Evolutionary conservation across 495 filamentous ascomycete species (phyloP), one percentile per base, ranked within the genome.

Genomic region (Penicillium pulvis): DNA sequence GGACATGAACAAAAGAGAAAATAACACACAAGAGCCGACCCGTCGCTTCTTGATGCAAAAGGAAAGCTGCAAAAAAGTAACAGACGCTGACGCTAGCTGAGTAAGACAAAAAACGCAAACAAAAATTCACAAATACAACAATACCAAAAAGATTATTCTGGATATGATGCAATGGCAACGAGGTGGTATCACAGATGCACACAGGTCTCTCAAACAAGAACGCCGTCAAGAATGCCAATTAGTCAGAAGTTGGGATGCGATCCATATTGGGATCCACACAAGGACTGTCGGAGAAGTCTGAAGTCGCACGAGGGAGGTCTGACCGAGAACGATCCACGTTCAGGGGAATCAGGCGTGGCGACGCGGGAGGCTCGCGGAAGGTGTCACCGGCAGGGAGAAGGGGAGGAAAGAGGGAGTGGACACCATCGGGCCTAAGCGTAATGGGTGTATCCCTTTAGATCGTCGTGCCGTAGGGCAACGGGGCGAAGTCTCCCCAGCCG

Each of bases 401-500:
- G 28, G 47, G 16, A 8, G 39, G 6, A 16, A 5, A 24, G 51
- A 23, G 20, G 20, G 20, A 50, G 41, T 63, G 57, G 60, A 68
- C 41, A 55, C 42, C 45, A 55, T 62, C 47, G 53, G 36, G 57
- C 53, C 56, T 41, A 57, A 23, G 31, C 61, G 50, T 53, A 42
- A 10, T 39, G 19, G 39, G 16, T 10, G 43, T 45, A 41, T 75
- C 39, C 16, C 14, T 3, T 16, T 81, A 86, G 64, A 83, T 84
- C 57, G 72, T 81, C 56, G 77, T 84, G 57, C 83, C 83, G 66
- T 86, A 87, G 44, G 80, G 81, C 56, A 85, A 28, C 26, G 67
- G 73, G 53, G 82, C 72, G 61, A 85, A 84, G 59, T 82, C 87
- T 10, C 68, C 71, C 92, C 94, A 97, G 57, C 90, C 90, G 59